These are phyloP conservation scores for Puccinia polysora DNA, from an alignment of 1,284 basidiomycete species.

Conservation along the genomic window DNA sequence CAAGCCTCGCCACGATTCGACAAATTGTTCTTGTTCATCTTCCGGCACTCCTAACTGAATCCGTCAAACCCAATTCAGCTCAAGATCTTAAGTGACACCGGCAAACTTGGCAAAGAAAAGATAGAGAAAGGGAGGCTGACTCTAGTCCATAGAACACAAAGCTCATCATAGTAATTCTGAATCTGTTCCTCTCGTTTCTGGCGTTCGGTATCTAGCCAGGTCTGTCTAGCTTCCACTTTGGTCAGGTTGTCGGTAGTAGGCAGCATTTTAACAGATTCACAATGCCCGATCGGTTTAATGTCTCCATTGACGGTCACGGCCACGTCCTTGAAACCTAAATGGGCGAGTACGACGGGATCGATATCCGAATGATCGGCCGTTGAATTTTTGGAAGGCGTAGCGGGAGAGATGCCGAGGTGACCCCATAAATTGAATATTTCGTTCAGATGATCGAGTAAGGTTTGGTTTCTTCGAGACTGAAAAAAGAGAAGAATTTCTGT, in stretches of 20 bases:
- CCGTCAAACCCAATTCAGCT: not conserved
- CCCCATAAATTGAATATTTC: conserved; percentile 36
- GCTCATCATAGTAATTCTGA: conserved; percentile 76
- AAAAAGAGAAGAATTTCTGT: conserved; percentile 1
- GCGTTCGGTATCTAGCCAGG: conserved; percentile 15
- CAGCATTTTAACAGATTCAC: conserved; percentile 23
- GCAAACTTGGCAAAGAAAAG: not conserved
- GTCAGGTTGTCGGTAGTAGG: conserved; percentile 22
- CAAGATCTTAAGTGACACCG: too few relatives aligned
- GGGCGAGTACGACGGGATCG: conserved; percentile 18
- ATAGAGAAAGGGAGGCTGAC: conserved; percentile 20
- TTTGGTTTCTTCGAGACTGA: conserved; percentile 6
- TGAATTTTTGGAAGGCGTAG: not conserved
- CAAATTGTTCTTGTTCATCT: conserved; percentile 71
- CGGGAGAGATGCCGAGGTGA: conserved; percentile 31
- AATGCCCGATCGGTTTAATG: conserved; percentile 11
- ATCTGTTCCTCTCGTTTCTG: conserved; percentile 64
- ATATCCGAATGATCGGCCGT: conserved; percentile 15
- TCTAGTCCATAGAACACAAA: conserved; percentile 70
- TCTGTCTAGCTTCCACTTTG: not conserved
- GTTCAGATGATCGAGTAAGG: conserved; percentile 1
- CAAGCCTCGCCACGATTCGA: conserved; percentile 70
- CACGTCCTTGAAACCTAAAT: conserved; percentile 27
- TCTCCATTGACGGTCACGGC: conserved; percentile 22
- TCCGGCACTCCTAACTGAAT: conserved; percentile 65